Percentiles rank a stretch among this genome's conserved stretches.
phyloP scores from a whole-genome alignment of 306 rosid species.

The Citrullus amarus region DNA sequence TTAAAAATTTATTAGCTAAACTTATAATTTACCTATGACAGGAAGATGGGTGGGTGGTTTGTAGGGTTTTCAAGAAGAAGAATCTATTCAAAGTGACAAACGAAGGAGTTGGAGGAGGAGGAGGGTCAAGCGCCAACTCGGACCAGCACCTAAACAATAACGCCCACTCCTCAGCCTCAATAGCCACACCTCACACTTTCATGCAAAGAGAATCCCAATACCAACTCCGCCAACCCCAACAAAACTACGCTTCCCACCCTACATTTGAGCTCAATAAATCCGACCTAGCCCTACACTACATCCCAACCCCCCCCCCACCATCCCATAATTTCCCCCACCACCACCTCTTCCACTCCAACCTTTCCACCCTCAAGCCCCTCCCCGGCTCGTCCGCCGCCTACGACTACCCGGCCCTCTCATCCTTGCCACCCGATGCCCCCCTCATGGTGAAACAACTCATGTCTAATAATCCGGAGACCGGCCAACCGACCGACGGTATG shows the following conservation, averaged over 20 bases:
- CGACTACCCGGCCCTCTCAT: conserved; percentile 17
- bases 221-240: conserved; percentile 40
- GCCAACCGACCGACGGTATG: conserved; percentile 28
- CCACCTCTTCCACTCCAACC: conserved; percentile 46
- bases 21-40: background rate
- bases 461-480: conserved; percentile 56
- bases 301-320: conserved; percentile 2
- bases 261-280: conserved; percentile 40
- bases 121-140: conserved; percentile 20
- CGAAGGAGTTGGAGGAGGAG: conserved; percentile 7
- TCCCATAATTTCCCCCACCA: conserved; percentile 23
- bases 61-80: conserved; percentile 94
- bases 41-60: conserved; percentile 98
- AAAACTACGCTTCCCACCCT: conserved; percentile 19
- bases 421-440: conserved; percentile 16
- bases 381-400: conserved; percentile 11
- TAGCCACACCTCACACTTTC: conserved; percentile 21
- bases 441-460: conserved; percentile 47
- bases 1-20: no score
- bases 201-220: conserved; percentile 50
- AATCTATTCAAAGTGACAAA: conserved; percentile 68
- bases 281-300: conserved; percentile 35
- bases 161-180: conserved; percentile 28
- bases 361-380: conserved; percentile 18
- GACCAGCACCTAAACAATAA: conserved; percentile 31